Base-by-base conservation (phyloP, 163 green algal species). In the Chlorella variabilis region DNA sequence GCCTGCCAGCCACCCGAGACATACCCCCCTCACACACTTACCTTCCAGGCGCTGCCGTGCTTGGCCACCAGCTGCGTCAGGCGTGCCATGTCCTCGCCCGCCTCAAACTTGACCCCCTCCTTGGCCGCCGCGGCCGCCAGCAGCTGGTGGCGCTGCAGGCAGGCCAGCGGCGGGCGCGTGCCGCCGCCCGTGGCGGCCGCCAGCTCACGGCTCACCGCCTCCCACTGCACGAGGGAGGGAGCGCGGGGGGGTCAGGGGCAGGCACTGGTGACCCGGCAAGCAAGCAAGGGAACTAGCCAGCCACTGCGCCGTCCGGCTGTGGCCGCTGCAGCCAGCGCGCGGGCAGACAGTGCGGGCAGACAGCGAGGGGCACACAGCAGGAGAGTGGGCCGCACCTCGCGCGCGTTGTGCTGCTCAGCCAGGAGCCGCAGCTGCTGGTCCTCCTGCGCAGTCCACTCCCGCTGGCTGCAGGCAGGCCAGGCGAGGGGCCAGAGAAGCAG, bases 41-140 rank as follows among this genome's bases (percentile, higher is more conserved):
- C 76, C 76, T 82, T 87, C 83, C 83, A 87, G 1, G 54, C 15
- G 20, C 20, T 31, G 31, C 69, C 69, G 9, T 84, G 66, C 58
- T 78, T 65, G 18, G 34, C 69, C 41, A 83, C 83, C 51, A 87
- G 56, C 23, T 36, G 15, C 15, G 67, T 23, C 39, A 87, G 69
- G 1, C 70, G 38, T 3, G 21, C 54, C 39, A 75, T 51, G 39
- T 61, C 77, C 31, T 34, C 68, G 7, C 59, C 31, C 15, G 33
- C 49, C 36, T 58, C 73, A 42, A 80, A 59, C 56, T 58, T 31
- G 13, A 27, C 27, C 18, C 2, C 11, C 51, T 75, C 70, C 36
- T 41, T 61, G 29, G 29, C 49, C 1, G 62, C 36, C 18, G 4
- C 56, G 3, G 38, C 34, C 49, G 29, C 38, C 76, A 82, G 76